These are phyloP conservation scores for Ophiostoma perfectum DNA, from an alignment of 2,329 filamentous ascomycete genomes.

Conservation along the genomic window DNA sequence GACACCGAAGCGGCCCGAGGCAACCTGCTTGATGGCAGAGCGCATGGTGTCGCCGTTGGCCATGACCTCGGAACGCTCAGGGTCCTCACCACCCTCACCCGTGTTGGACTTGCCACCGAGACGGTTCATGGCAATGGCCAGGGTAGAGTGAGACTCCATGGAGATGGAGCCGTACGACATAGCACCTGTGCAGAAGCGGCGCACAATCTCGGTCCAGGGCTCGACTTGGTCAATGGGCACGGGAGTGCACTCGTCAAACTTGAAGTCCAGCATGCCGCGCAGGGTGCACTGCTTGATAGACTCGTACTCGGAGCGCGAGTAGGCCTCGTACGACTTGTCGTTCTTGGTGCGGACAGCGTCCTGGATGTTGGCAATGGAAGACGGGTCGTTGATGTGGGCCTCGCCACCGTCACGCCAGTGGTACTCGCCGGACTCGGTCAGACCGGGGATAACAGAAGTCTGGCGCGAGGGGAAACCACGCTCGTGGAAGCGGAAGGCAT, in stretches of 20 bases:
- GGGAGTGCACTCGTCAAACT: conserved; percentile 77
- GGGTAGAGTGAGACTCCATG: conserved; percentile 94
- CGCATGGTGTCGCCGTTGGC: conserved; percentile 95
- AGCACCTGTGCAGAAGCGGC: conserved; percentile 91
- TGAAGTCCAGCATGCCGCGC: conserved; percentile 90
- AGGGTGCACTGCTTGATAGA: conserved; percentile 96
- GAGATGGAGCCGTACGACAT: conserved; percentile 99
- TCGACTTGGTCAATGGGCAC: conserved; percentile 96
- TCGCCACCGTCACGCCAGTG: conserved; percentile 97
- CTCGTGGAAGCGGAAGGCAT: conserved; percentile 92
- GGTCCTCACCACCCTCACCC: conserved; percentile 93
- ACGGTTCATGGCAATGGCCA: conserved; percentile 95
- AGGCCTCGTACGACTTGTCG: conserved; percentile 96
- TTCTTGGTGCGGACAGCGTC: conserved; percentile 96
- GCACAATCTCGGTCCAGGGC: conserved; percentile 96
- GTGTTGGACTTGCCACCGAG: conserved; percentile 97
- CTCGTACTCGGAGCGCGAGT: conserved; percentile 88
- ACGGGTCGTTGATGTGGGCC: conserved; percentile 89
- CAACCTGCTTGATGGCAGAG: conserved; percentile 95
- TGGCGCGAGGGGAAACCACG: conserved; percentile 79
- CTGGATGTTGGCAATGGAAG: conserved; percentile 93
- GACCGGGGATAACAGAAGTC: conserved; percentile 69
- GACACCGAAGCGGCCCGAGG: conserved; percentile 91
- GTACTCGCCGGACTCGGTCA: conserved; percentile 92
- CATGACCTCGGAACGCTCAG: conserved; percentile 79